Evolutionary conservation across 1,284 basidiomycete species (phyloP).

Genomic region (Papiliotrema nemorosa): DNA sequence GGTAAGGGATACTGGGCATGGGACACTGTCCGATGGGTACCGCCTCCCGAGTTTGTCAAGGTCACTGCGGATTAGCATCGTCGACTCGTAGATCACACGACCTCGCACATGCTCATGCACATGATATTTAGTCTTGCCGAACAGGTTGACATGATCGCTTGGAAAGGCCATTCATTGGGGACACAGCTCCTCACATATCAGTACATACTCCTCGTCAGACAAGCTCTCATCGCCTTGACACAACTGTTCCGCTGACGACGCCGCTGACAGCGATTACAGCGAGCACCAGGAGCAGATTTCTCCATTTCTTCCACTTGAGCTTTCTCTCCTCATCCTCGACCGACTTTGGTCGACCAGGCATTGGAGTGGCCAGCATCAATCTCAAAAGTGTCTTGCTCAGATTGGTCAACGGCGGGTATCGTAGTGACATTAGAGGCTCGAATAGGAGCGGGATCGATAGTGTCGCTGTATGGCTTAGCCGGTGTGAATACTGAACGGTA

Average conservation of each 20-base stretch:
- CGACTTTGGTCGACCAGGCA: constrained; percentile 35
- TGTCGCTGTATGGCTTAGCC: neutral
- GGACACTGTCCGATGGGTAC: constrained; percentile 30
- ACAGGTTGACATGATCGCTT: too few relatives aligned
- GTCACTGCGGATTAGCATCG: too few relatives aligned
- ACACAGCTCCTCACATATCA: too few relatives aligned
- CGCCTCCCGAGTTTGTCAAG: constrained; percentile 17
- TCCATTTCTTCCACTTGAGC: constrained; percentile 5
- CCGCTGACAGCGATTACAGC: neutral
- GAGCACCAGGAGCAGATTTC: neutral
- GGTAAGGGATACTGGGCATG: constrained; percentile 36
- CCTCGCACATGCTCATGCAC: too few relatives aligned
- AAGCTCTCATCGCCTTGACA: neutral
- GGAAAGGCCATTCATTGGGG: too few relatives aligned
- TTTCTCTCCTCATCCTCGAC: constrained; percentile 31
- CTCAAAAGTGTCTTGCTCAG: constrained; percentile 21
- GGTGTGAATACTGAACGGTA: neutral
- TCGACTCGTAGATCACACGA: too few relatives aligned
- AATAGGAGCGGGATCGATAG: constrained; percentile 10
- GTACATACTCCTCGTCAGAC: too few relatives aligned
- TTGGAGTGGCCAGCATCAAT: constrained; percentile 24
- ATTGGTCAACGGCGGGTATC: constrained; percentile 37
- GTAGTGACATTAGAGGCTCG: constrained; percentile 37
- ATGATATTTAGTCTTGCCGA: too few relatives aligned
- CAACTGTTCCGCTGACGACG: neutral